Evolutionary conservation across 2,329 filamentous ascomycete genomes (phyloP).

Genomic region (Fusarium sp.): DNA sequence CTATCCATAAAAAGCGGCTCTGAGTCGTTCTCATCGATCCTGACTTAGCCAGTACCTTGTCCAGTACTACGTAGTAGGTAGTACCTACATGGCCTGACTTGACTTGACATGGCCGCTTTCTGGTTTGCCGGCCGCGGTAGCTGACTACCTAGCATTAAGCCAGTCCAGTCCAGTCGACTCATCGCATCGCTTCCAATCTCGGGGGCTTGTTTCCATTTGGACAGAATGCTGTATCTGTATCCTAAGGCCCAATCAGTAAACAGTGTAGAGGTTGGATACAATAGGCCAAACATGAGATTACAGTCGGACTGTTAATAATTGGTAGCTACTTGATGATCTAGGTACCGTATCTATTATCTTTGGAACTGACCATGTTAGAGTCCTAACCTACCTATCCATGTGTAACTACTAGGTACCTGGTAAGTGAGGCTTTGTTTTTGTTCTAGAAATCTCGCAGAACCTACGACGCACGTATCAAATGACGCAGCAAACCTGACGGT

Average conservation of each 20-base stretch:
- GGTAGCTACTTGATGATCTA: too few species aligned
- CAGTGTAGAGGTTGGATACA: background rate
- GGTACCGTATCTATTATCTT: too few species aligned
- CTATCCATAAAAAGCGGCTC: slow-evolving; percentile 36
- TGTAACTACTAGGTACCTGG: background rate
- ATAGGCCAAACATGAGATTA: background rate
- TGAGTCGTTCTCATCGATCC: slow-evolving; percentile 9
- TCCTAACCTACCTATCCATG: too few species aligned
- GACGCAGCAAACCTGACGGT: slow-evolving; percentile 23
- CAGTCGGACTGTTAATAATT: too few species aligned
- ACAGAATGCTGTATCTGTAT: too few species aligned
- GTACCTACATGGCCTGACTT: too few species aligned
- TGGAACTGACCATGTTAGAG: background rate
- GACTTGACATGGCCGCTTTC: slow-evolving; percentile 20
- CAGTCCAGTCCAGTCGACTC: background rate
- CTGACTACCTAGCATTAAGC: slow-evolving; percentile 1
- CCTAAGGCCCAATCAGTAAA: background rate
- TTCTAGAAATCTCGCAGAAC: slow-evolving; percentile 26
- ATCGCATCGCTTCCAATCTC: background rate
- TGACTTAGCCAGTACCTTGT: background rate
- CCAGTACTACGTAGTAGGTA: too few species aligned
- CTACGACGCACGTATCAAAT: slow-evolving; percentile 10
- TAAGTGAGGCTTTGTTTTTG: background rate
- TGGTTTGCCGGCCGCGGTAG: slow-evolving; percentile 40
- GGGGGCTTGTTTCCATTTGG: background rate